A percentile compares a stretch with the other conserved stretches of the same genome.
phyloP scores from a whole-genome alignment of 495 filamentous ascomycete genomes.

The Cercophora newfieldiana region DNA sequence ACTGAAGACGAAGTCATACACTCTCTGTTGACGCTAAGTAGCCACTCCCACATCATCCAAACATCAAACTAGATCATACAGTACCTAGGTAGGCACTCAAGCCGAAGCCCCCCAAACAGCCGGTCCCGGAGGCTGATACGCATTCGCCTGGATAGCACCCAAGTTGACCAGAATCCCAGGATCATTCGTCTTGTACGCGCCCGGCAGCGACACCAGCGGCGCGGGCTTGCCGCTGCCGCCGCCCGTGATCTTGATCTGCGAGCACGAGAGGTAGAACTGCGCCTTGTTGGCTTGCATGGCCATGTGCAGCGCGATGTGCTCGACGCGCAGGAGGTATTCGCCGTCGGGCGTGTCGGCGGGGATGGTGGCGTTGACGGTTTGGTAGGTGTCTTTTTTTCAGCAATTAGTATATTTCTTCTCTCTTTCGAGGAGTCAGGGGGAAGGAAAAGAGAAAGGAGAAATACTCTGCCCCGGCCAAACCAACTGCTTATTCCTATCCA shows the following conservation, averaged over 20 bases:
- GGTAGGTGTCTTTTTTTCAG: constrained; percentile 34
- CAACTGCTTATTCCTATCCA: constrained; percentile 42
- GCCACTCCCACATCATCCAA: not conserved
- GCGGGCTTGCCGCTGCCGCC: constrained; percentile 47
- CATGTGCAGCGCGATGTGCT: constrained; percentile 55
- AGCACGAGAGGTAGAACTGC: constrained; percentile 56
- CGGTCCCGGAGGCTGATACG: constrained; percentile 47
- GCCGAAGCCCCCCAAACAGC: constrained; percentile 35
- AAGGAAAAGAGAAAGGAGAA: not conserved
- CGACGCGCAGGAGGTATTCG: constrained; percentile 59
- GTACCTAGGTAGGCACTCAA: not conserved
- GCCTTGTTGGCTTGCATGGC: constrained; percentile 45
- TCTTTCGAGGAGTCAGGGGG: not conserved
- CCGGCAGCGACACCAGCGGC: constrained; percentile 50
- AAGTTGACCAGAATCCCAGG: constrained; percentile 50
- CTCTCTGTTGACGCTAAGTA: not conserved
- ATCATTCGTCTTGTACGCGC: constrained; percentile 52
- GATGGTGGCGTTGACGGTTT: constrained; percentile 45
- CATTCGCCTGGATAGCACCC: constrained; percentile 31
- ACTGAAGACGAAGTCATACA: not conserved
- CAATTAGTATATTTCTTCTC: not conserved
- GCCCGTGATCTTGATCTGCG: constrained; percentile 56
- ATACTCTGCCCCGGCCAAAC: constrained; percentile 44
- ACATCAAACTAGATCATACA: not conserved
- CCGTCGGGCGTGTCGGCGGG: constrained; percentile 46